Evolutionary conservation across 2,329 filamentous ascomycete species (phyloP).

Genomic region (Diaporthe capsici): DNA sequence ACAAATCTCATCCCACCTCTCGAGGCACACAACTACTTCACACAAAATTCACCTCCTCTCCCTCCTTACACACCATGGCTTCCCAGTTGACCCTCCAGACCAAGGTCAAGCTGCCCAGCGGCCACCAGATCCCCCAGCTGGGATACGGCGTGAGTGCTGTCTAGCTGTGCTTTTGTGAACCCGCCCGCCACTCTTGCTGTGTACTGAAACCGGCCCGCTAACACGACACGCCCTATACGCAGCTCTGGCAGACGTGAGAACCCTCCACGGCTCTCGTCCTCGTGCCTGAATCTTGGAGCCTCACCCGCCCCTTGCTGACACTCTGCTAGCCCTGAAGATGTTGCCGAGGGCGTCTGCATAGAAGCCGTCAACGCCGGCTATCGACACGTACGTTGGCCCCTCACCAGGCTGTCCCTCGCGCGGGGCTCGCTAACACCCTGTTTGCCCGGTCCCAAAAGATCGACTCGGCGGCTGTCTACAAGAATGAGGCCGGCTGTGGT

Average conservation of each 20-base stretch:
- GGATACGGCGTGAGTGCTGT: slow-evolving; percentile 66
- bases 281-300: background rate
- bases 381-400: slow-evolving; percentile 59
- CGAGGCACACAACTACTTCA: background rate
- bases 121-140: slow-evolving; percentile 65
- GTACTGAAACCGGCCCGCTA: background rate
- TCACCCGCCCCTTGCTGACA: background rate
- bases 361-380: slow-evolving; percentile 67
- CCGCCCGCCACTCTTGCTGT: background rate
- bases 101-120: slow-evolving; percentile 67
- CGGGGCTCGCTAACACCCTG: background rate
- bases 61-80: slow-evolving; percentile 56
- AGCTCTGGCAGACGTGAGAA: slow-evolving; percentile 69
- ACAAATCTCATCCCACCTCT: background rate
- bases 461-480: slow-evolving; percentile 67
- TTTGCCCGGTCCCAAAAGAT: slow-evolving; percentile 55
- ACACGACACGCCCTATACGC: slow-evolving; percentile 34
- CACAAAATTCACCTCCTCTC: background rate
- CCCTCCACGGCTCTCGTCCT: background rate
- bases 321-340: slow-evolving; percentile 52
- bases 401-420: background rate
- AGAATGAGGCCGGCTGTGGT: slow-evolving; percentile 65
- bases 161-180: background rate
- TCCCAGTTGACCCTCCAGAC: slow-evolving; percentile 60
- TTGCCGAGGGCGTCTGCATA: slow-evolving; percentile 55